phyloP scores from a whole-genome alignment of 208 protist genomes.

The Angomonas deanei region DNA sequence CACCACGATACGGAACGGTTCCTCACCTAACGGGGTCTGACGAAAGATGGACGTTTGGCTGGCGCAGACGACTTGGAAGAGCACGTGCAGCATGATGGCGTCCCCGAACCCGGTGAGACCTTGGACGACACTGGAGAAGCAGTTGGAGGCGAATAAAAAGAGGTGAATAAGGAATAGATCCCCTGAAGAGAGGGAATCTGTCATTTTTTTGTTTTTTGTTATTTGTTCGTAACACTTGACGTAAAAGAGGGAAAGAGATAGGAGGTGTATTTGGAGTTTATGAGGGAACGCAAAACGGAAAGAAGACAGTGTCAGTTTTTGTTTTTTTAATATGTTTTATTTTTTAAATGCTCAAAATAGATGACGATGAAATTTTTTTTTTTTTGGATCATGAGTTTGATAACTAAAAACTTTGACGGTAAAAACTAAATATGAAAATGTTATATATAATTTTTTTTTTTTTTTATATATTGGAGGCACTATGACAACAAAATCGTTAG shows the following conservation, averaged over 20 bases:
- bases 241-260: background rate
- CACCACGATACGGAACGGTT: constrained; percentile 23
- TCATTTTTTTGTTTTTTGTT: background rate
- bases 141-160: constrained; percentile 23
- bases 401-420: too few species aligned
- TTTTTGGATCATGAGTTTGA: too few species aligned
- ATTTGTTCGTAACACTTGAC: constrained; percentile 1
- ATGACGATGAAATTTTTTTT: background rate
- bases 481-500: background rate
- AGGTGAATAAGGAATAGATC: constrained; percentile 1
- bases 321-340: too few species aligned
- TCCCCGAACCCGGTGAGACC: constrained; percentile 33
- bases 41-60: constrained; percentile 22
- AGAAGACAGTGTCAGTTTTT: too few species aligned
- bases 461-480: background rate
- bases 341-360: background rate
- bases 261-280: background rate
- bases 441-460: background rate
- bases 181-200: constrained; percentile 8
- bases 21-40: constrained; percentile 20
- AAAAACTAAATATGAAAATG: background rate
- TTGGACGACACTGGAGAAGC: constrained; percentile 28
- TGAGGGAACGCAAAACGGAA: too few species aligned
- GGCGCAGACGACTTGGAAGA: constrained; percentile 25
- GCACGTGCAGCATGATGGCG: constrained; percentile 33